Evolutionary conservation across 306 rosid species (phyloP), one percentile per base, ranked within the genome.

Genomic region (Canavalia gladiata): DNA sequence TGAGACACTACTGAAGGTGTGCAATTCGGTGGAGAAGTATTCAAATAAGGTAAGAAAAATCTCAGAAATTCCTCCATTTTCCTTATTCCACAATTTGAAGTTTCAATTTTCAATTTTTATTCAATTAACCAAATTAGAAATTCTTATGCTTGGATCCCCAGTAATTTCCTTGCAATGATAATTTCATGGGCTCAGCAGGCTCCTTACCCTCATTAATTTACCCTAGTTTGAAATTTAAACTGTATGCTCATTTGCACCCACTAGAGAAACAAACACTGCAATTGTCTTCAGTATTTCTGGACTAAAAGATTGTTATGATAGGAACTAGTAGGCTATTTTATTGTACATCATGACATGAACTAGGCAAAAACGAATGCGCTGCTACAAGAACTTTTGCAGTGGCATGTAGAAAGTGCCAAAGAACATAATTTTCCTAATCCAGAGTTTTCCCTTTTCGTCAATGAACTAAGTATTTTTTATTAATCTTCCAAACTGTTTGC

Each of bases 1-100:
- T 57, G 89, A 93, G 90, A 65, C 89, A 42, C 90, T 95, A 70
- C 63, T 91, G 84, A 91, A 93, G 87, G 89, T 91, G 60, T 95
- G 98, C 81, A 87, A 50, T 85, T 73, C 93, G 6, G 74, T 89
- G 83, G 87, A 88, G 71, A 89, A 88, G 78, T 87, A 81, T 55
- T 78, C 73, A 4, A 83, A 74, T 71, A 87, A 91, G 98, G 99
- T 95, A 67, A 59, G 88, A 56, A 72, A 68, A 78, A 9, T 58
- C 28, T 37, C 49, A 33, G 8, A 66, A 46, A 12, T 63, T 6
- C 1, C 75, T 28, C 31, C 39, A 13, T 6, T 71, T 74, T 52
- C 47, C 28, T 52, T 8, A 5, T 11, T 13, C 37, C 18, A n/a
- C 5, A 8, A 34, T 47, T 31, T 33, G 41, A 55, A 68, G 29